Evolutionary conservation across 2,329 filamentous ascomycete genomes (phyloP), one percentile per base, ranked within the genome.

Genomic region (Epichloe sibirici): DNA sequence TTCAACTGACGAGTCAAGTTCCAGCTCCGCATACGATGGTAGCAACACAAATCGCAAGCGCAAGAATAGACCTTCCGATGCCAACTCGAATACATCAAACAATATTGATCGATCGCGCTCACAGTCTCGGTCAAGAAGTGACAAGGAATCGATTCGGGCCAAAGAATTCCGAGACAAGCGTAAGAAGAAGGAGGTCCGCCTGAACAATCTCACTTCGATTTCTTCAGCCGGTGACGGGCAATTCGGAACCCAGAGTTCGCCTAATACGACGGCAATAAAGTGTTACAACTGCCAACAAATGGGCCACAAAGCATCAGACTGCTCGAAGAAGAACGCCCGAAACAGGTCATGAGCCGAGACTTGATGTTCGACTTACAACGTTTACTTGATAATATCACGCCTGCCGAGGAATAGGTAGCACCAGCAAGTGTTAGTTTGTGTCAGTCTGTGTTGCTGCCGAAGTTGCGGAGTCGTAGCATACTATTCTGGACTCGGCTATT

Each of bases 101-200:
- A 37, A 57, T 56, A 21, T 45, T 54, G 62, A 58, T 47, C 62
- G 65, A 49, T 68, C 67, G 50, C 62, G 60, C 21, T 69, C 66
- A 42, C 63, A 61, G 40, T 69, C 66, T 34, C 62, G 56, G 28
- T 55, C 64, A 31, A 61, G 62, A 45, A 58, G 58, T 34, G 61
- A 48, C 48, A 21, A 55, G 12, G 64, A 69, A 54, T 61, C 53
- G 42, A 28, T 48, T 35, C 68, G 63, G 38, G 68, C 68, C 6
- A 71, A 74, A 57, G 72, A 79, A 57, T 65, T 83, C 17, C 76
- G 79, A 7, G 77, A 80, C 43, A 75, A 77, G 62, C 72, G 81
- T 45, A 76, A 79, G 60, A 81, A 81, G 65, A 85, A 83, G 64
- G 79, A 85, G 52, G 74, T 87, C 49, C 83, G 83, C 55, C 67